These are phyloP conservation scores for Rhododendron henanense DNA, from an alignment of 148 eudicot species.

Conservation along the genomic window DNA sequence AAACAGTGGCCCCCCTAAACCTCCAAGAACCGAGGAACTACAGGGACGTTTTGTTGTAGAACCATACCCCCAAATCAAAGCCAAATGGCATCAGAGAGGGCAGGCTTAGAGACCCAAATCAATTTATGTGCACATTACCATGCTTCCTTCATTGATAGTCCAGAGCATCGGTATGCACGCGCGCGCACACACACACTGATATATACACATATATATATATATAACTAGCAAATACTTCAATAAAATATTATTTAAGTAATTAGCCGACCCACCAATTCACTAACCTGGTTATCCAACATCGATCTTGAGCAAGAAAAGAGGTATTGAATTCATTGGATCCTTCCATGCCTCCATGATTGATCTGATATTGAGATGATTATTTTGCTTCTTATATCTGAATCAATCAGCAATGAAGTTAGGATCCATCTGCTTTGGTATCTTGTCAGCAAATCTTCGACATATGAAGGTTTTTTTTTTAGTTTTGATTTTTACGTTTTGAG, in stretches of 20 bases:
- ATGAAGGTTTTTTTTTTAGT: neutral
- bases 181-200: too few relatives aligned
- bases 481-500: neutral
- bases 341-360: constrained; percentile 5
- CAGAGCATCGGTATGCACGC: too few relatives aligned
- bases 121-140: too few relatives aligned
- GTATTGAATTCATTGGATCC: neutral
- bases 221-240: too few relatives aligned
- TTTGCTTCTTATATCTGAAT: neutral
- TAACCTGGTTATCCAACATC: neutral
- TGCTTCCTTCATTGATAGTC: too few relatives aligned
- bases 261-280: neutral
- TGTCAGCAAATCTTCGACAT: neutral
- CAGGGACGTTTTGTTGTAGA: too few relatives aligned
- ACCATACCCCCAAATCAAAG: too few relatives aligned
- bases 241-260: neutral
- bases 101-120: too few relatives aligned
- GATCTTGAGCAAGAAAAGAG: neutral
- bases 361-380: neutral
- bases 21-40: too few relatives aligned
- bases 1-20: too few relatives aligned
- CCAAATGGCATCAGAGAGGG: too few relatives aligned
- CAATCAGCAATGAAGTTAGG: neutral
- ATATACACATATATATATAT: too few relatives aligned
- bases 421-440: neutral